These are phyloP conservation scores for Aciculosporium take DNA, from an alignment of 2,329 filamentous ascomycete genomes.

Conservation along the genomic window DNA sequence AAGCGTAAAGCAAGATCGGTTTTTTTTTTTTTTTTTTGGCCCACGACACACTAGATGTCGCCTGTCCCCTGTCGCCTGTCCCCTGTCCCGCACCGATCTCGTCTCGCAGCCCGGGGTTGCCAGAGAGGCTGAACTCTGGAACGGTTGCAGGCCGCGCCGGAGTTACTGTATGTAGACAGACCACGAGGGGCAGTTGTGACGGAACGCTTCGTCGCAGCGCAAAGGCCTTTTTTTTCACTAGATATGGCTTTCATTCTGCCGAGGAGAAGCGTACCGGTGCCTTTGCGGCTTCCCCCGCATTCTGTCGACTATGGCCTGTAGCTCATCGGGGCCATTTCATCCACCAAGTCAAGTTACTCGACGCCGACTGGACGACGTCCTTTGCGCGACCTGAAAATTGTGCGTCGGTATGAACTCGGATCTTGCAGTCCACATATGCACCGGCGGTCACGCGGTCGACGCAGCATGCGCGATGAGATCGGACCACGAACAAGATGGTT, in stretches of 20 bases:
- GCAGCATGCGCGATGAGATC: background rate
- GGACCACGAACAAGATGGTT: background rate
- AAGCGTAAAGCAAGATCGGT: too few relatives aligned
- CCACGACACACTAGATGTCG: background rate
- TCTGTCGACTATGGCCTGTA: background rate
- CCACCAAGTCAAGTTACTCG: background rate
- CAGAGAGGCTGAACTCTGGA: too few relatives aligned
- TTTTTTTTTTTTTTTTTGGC: too few relatives aligned
- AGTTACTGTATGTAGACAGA: background rate
- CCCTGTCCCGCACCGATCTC: background rate
- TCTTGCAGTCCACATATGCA: background rate
- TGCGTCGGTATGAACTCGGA: slow-evolving; percentile 3
- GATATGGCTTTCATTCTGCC: too few relatives aligned
- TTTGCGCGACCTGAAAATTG: background rate
- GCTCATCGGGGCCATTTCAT: background rate
- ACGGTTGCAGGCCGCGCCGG: too few relatives aligned
- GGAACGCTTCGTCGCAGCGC: background rate
- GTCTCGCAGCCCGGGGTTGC: background rate
- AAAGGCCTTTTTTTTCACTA: too few relatives aligned
- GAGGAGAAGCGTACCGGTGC: background rate
- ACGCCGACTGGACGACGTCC: background rate
- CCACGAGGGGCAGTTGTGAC: background rate
- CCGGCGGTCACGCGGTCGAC: background rate
- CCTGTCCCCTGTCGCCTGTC: too few relatives aligned
- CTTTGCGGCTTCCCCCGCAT: background rate